Base-by-base conservation (phyloP, 202 grass and related monocot species). In the Setaria viridis region DNA sequence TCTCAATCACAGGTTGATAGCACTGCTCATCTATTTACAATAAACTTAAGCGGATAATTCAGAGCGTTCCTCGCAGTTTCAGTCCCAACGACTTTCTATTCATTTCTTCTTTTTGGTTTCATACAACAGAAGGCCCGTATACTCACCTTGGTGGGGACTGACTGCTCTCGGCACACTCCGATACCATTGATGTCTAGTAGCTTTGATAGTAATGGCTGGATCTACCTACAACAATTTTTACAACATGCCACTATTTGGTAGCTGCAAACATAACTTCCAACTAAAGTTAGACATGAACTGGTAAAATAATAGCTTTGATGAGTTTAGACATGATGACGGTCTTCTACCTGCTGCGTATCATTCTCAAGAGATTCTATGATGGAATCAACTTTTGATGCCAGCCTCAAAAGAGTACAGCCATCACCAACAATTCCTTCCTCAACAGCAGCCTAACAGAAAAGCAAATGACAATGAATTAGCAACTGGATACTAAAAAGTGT, bases 401-500 rank as follows among this genome's bases (percentile, higher is more conserved):
- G 91, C 75, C 85, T 86, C 70, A 86, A 77, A 76, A 74, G 78
- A 80, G 75, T 68, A 77, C 75, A 84, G 42, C 59, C 70, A 84
- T 51, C 88, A 67, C 83, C 79, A 78, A 88, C 72, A 79, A 87
- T 76, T 37, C 37, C 73, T 76, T 85, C 78, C 74, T 25, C 25
- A 62, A 87, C 77, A 41, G 53, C 77, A 30, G 74, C 63, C 85
- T 86, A 68, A 83, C 47, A n/a, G 85, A 34, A 80, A 72, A 86
- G 70, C 30, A 67, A 39, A 9, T 33, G 65, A 37, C 19, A 34
- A 37, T 30, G 5, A 74, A 55, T 62, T 13, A 65, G 21, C 46
- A 53, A 53, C 50, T n/a, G 21, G 59, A 51, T 68, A 53, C 33
- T 68, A 37, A 58, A 39, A 75, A 74, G 9, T 19, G 72, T 56